These are phyloP conservation scores for Puya raimondii DNA, from an alignment of 176 grass and related monocot species.

Conservation along the genomic window DNA sequence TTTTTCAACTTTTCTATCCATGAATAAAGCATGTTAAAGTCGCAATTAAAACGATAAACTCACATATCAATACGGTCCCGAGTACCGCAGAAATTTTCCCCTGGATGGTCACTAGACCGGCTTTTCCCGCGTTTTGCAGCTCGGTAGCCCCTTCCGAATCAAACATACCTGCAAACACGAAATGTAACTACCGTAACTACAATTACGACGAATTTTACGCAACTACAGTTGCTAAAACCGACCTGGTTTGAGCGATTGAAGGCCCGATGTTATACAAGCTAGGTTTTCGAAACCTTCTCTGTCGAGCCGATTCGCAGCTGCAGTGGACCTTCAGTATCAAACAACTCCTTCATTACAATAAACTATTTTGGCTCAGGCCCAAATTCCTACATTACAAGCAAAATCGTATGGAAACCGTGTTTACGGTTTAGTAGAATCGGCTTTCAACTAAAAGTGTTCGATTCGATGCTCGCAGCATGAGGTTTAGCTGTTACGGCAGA, in stretches of 20 bases:
- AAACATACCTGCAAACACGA: slow-evolving; percentile 42
- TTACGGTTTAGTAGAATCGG: background rate
- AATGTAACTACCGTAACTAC: background rate
- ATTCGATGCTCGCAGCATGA: background rate
- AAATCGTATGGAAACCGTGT: background rate
- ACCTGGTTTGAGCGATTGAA: slow-evolving; percentile 88
- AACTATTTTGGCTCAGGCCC: background rate
- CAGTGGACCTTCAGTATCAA: slow-evolving; percentile 53
- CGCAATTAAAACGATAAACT: slow-evolving; percentile 1
- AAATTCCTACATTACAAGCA: background rate
- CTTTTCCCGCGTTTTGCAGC: slow-evolving; percentile 77
- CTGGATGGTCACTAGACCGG: slow-evolving; percentile 70
- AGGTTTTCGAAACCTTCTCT: slow-evolving; percentile 74
- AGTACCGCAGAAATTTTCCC: slow-evolving; percentile 86
- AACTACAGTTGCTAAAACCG: background rate
- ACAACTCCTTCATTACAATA: background rate
- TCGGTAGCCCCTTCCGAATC: slow-evolving; percentile 59
- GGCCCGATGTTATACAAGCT: slow-evolving; percentile 68
- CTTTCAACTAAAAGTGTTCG: background rate
- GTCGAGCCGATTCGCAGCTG: slow-evolving; percentile 64
- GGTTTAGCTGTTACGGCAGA: background rate
- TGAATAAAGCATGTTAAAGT: background rate
- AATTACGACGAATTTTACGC: background rate
- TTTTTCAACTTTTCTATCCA: background rate
- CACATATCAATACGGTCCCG: slow-evolving; percentile 82